Conservation (phyloP, 2,329 filamentous ascomycete genomes). For the Cryphonectria parasitica region DNA sequence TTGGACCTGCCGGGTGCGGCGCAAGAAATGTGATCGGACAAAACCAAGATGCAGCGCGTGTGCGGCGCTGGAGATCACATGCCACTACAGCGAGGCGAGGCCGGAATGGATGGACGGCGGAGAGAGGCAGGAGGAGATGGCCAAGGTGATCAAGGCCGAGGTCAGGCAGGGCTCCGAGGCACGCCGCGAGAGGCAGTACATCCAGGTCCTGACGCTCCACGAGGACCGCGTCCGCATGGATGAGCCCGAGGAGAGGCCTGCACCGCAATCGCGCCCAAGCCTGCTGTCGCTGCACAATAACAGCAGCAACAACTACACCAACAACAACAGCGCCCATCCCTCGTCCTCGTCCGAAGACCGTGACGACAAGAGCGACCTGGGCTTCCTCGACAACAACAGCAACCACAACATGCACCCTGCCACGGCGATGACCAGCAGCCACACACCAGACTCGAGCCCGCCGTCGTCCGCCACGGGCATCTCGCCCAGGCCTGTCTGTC, state of each 20-base stretch:
- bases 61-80: slow-evolving; percentile 41
- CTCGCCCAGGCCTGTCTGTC: slow-evolving; percentile 24
- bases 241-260: slow-evolving; percentile 21
- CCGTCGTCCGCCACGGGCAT: slow-evolving; percentile 20
- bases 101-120: slow-evolving; percentile 42
- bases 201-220: slow-evolving; percentile 26
- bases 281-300: slow-evolving; percentile 8
- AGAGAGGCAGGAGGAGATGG: slow-evolving; percentile 38
- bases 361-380: slow-evolving; percentile 22
- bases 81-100: slow-evolving; percentile 38
- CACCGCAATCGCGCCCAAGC: slow-evolving; percentile 14
- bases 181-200: slow-evolving; percentile 24
- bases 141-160: slow-evolving; percentile 41
- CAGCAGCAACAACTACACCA: neutral
- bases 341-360: neutral
- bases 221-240: slow-evolving; percentile 26
- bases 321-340: neutral
- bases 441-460: slow-evolving; percentile 23
- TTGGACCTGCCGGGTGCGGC: slow-evolving; percentile 43
- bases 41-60: slow-evolving; percentile 42
- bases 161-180: slow-evolving; percentile 35
- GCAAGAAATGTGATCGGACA: slow-evolving; percentile 37
- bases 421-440: neutral
- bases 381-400: neutral
- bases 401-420: too few relatives aligned